Percentiles rank a stretch among this genome's conserved stretches.
phyloP scores from a whole-genome alignment of 2,329 filamentous ascomycete genomes.

The Talaromyces pinophilus region DNA sequence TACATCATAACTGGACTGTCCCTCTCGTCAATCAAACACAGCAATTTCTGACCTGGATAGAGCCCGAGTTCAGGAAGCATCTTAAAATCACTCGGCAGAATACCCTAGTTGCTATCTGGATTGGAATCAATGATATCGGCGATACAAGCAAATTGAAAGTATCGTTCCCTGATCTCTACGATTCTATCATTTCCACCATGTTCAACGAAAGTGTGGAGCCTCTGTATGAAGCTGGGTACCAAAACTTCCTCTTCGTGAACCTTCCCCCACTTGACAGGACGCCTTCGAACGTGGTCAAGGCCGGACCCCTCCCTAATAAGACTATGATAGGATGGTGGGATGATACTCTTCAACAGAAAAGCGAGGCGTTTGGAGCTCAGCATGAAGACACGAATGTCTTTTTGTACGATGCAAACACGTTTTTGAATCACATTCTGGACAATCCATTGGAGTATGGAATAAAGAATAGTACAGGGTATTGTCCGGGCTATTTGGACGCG shows the following conservation, averaged over 20 bases:
- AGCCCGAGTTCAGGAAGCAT: conserved; percentile 41
- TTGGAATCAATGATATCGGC: background rate
- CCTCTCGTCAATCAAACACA: conserved; percentile 54
- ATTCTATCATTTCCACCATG: background rate
- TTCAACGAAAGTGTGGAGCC: background rate
- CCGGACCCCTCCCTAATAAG: background rate
- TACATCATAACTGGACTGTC: conserved; percentile 56
- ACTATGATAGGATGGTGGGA: conserved; percentile 5
- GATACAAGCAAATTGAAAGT: background rate
- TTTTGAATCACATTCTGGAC: background rate
- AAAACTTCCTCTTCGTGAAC: background rate
- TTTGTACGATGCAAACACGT: background rate
- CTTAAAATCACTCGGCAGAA: conserved; percentile 28
- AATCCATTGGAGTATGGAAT: background rate
- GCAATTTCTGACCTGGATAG: conserved; percentile 51
- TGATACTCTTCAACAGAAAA: background rate
- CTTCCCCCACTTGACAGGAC: background rate
- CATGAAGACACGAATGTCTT: background rate
- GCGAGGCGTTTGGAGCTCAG: background rate
- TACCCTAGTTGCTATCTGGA: background rate
- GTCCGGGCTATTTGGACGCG: background rate
- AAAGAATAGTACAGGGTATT: background rate
- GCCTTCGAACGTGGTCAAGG: background rate
- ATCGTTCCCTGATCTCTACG: background rate
- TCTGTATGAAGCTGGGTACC: background rate